These are phyloP conservation scores for Puccinia brachypodii DNA, from an alignment of 1,284 basidiomycete species.

Conservation along the genomic window DNA sequence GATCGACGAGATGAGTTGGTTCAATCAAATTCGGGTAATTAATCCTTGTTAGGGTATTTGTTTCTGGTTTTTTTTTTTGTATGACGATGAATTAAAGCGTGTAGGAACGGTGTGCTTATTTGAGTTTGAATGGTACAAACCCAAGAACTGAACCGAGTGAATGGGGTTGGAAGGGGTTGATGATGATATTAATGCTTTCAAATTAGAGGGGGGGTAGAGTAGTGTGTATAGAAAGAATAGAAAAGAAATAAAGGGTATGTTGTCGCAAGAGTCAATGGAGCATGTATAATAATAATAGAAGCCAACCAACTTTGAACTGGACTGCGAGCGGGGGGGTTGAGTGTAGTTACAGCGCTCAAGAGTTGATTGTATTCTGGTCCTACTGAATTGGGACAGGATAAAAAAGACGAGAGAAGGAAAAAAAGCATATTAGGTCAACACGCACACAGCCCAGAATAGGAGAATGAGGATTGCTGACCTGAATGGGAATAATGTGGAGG, in stretches of 20 bases:
- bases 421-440: not conserved
- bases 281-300: constrained; percentile 14
- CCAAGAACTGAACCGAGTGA: not conserved
- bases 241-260: not conserved
- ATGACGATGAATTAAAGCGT: not conserved
- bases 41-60: not conserved
- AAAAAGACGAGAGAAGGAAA: not conserved
- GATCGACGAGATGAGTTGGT: not conserved
- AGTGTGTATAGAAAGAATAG: no score
- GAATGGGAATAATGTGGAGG: not conserved
- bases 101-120: not conserved
- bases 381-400: not conserved
- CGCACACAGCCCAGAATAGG: not conserved
- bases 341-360: not conserved
- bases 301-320: constrained; percentile 9
- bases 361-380: not conserved
- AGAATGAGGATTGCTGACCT: not conserved
- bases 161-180: not conserved
- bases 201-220: no score
- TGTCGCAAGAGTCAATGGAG: constrained; percentile 5
- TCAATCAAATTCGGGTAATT: not conserved
- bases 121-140: constrained; percentile 15
- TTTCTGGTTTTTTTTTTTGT: no score
- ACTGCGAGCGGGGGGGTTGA: not conserved
- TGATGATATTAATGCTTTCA: not conserved